phyloP scores from a whole-genome alignment of 805 yeast species.

The Ogataea paradorogensis region DNA sequence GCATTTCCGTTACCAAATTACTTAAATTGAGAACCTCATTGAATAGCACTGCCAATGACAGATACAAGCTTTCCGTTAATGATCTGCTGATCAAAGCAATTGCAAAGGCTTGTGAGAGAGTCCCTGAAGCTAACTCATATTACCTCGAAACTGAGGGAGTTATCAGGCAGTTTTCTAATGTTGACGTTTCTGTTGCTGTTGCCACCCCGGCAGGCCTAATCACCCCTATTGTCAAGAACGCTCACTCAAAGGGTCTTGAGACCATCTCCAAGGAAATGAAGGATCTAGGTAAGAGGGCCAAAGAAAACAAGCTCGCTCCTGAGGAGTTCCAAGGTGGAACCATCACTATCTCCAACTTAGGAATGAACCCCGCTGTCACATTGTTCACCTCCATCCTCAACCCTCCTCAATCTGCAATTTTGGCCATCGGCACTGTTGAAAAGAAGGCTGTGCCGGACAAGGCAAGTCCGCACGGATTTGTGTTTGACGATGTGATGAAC shows the following conservation, averaged over 20 bases:
- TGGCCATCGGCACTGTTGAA: conserved; percentile 92
- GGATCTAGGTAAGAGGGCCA: conserved; percentile 95
- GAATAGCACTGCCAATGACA: conserved; percentile 79
- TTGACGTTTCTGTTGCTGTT: conserved; percentile 97
- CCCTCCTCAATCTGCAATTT: conserved; percentile 94
- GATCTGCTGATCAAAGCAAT: conserved; percentile 94
- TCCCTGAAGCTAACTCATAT: conserved; percentile 91
- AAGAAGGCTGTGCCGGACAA: conserved; percentile 92
- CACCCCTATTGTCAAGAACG: conserved; percentile 92
- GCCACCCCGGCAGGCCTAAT: conserved; percentile 97
- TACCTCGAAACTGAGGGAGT: conserved; percentile 89
- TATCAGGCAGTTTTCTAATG: conserved; percentile 86
- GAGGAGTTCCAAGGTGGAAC: conserved; percentile 99
- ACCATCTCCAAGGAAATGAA: conserved; percentile 80
- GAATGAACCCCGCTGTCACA: conserved; percentile 95
- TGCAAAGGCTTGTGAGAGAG: conserved; percentile 83
- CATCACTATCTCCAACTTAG: conserved; percentile 96
- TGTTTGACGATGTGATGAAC: conserved; percentile 86
- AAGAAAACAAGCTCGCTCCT: conserved; percentile 87
- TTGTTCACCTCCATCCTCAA: conserved; percentile 94
- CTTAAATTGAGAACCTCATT: conserved; percentile 88
- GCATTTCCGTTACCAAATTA: conserved; percentile 82
- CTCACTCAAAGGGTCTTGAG: conserved; percentile 82
- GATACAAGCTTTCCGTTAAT: conserved; percentile 88
- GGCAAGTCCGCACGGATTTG: conserved; percentile 85